Percentiles rank a stretch among this genome's conserved stretches.
Evolutionary conservation across 306 rosid species (phyloP).

Genomic region (Citrullus mucosospermus): DNA sequence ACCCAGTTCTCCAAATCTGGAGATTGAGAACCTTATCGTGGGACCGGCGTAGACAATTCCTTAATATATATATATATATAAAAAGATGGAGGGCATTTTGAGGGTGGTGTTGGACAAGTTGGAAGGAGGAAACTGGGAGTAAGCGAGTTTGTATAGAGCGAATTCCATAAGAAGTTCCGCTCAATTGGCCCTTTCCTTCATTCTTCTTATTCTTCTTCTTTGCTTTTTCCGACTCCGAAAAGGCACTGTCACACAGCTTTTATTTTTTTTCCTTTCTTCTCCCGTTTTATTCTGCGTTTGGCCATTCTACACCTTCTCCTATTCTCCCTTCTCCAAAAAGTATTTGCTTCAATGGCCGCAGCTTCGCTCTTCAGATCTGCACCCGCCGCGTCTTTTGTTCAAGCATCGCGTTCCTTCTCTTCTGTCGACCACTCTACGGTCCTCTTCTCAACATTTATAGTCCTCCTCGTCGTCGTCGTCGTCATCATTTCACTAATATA

Average conservation of each 20-base stretch:
- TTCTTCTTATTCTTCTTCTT: not conserved
- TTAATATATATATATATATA: not conserved
- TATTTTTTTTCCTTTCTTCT: not conserved
- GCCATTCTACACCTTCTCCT: not conserved
- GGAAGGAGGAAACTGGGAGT: not conserved
- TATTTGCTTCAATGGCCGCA: slow-evolving; percentile 45
- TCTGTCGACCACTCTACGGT: slow-evolving; percentile 38
- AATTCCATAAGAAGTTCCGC: slow-evolving; percentile 21
- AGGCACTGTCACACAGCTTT: not conserved
- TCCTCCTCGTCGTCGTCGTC: not conserved
- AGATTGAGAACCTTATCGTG: not conserved
- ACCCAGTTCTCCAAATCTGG: not conserved
- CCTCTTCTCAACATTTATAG: not conserved
- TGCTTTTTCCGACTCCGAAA: slow-evolving; percentile 6
- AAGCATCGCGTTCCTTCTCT: slow-evolving; percentile 23
- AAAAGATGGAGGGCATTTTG: not conserved
- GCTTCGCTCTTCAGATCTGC: slow-evolving; percentile 60
- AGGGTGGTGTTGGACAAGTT: not conserved
- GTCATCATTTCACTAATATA: not conserved
- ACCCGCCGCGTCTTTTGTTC: slow-evolving; percentile 19
- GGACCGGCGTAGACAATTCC: not conserved
- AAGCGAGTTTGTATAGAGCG: not conserved
- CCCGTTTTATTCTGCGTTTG: slow-evolving; percentile 1
- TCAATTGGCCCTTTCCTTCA: not conserved
- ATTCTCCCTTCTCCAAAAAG: not conserved